Conservation (phyloP, 2,329 filamentous ascomycete genomes). For the Aspergillus hortae region DNA sequence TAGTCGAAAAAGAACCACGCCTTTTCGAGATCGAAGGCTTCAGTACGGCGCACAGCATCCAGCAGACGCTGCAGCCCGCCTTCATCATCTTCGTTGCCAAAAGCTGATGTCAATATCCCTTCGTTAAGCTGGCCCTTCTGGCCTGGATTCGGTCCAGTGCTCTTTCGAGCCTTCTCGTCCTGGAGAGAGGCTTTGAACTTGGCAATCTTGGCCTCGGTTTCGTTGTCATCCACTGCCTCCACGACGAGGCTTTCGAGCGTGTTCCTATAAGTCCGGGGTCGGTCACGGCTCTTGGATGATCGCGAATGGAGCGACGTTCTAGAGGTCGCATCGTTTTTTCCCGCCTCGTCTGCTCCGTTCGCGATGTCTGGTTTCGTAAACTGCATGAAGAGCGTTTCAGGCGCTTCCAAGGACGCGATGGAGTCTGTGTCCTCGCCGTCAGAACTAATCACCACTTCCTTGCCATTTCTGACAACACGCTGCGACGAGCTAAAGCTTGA, state of each 20-base stretch:
- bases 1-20: slow-evolving; percentile 57
- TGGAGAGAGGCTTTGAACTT: slow-evolving; percentile 33
- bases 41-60: slow-evolving; percentile 58
- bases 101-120: slow-evolving; percentile 40
- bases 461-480: slow-evolving; percentile 55
- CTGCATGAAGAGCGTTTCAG: slow-evolving; percentile 49
- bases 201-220: slow-evolving; percentile 52
- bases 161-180: background rate
- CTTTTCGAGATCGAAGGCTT: slow-evolving; percentile 52
- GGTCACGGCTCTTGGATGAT: slow-evolving; percentile 12
- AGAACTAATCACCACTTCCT: slow-evolving; percentile 59
- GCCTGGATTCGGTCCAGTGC: background rate
- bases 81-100: slow-evolving; percentile 44
- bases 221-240: slow-evolving; percentile 57
- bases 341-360: slow-evolving; percentile 3
- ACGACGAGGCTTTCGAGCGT: slow-evolving; percentile 61
- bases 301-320: slow-evolving; percentile 12
- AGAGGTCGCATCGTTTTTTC: slow-evolving; percentile 3
- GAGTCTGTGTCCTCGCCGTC: slow-evolving; percentile 68
- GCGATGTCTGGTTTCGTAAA: slow-evolving; percentile 18
- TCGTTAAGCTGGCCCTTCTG: slow-evolving; percentile 28
- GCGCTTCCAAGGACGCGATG: slow-evolving; percentile 51
- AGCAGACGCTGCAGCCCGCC: slow-evolving; percentile 48
- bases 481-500: slow-evolving; percentile 37
- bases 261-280: slow-evolving; percentile 52